Percentiles rank a stretch among this genome's conserved stretches.
phyloP scores from a whole-genome alignment of 306 rosid species.

The Biancaea sappan region DNA sequence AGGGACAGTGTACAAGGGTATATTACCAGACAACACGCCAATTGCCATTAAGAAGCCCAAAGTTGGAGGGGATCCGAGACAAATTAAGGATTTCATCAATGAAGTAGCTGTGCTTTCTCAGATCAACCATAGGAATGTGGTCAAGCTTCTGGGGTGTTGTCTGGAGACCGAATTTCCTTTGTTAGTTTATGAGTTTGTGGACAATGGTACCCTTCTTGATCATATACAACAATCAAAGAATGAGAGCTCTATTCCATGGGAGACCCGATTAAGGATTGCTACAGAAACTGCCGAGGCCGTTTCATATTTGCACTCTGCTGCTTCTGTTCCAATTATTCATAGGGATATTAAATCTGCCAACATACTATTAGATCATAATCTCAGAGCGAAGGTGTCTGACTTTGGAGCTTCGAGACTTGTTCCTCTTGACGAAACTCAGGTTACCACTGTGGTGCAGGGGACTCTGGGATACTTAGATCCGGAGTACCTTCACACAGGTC shows the following conservation, averaged over 20 bases:
- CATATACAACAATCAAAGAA: constrained; percentile 26
- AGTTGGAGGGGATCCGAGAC: constrained; percentile 31
- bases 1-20: constrained; percentile 45
- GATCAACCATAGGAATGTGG: constrained; percentile 56
- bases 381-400: constrained; percentile 48
- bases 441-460: background rate
- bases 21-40: background rate
- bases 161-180: constrained; percentile 48
- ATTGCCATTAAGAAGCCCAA: constrained; percentile 55
- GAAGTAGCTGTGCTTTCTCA: constrained; percentile 50
- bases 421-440: constrained; percentile 1
- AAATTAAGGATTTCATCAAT: constrained; percentile 46
- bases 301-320: constrained; percentile 47
- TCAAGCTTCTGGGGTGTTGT: constrained; percentile 55
- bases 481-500: constrained; percentile 48
- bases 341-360: constrained; percentile 55
- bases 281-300: constrained; percentile 36
- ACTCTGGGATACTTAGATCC: constrained; percentile 17
- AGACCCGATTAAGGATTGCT: constrained; percentile 41
- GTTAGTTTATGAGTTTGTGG: constrained; percentile 52
- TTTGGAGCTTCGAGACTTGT: constrained; percentile 36
- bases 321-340: constrained; percentile 50
- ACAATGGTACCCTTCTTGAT: constrained; percentile 40
- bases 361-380: constrained; percentile 40
- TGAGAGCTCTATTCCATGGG: constrained; percentile 25